Conservation (phyloP, 192 early-diverging fungal species). For the Phlyctochytrium bullatum region DNA sequence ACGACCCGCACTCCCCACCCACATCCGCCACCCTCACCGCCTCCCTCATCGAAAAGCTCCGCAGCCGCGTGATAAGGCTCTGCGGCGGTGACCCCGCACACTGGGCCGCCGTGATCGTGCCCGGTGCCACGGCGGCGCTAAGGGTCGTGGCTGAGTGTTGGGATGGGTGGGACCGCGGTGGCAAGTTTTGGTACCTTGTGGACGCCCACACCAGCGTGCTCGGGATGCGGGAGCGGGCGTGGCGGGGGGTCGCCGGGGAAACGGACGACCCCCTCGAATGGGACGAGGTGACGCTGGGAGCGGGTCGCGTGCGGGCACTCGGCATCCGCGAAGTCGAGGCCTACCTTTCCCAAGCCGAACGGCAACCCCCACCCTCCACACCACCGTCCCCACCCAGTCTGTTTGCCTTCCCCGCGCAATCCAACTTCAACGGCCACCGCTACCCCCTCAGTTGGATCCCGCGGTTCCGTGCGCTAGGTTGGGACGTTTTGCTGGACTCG, state of each 20-base stretch:
- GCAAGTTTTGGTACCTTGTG: constrained; percentile 57
- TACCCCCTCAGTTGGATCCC: constrained; percentile 64
- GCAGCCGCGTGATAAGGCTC: constrained; percentile 35
- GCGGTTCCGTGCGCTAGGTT: constrained; percentile 40
- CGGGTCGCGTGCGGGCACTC: constrained; percentile 9
- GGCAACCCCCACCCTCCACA: too few relatives aligned
- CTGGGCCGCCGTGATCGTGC: constrained; percentile 74
- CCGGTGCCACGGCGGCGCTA: constrained; percentile 74
- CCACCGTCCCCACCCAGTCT: constrained; percentile 39
- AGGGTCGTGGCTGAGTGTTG: constrained; percentile 71
- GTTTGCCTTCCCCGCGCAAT: constrained; percentile 80
- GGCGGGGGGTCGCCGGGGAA: too few relatives aligned
- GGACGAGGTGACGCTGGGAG: too few relatives aligned
- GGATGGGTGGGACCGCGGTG: constrained; percentile 48
- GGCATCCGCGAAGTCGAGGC: not conserved
- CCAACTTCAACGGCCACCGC: constrained; percentile 75
- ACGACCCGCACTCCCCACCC: not conserved
- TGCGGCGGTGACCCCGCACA: constrained; percentile 55
- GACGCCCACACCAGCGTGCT: constrained; percentile 75
- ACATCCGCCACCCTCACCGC: constrained; percentile 9
- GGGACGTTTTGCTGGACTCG: constrained; percentile 72
- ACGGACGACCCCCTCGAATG: too few relatives aligned
- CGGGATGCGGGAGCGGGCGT: constrained; percentile 53
- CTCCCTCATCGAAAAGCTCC: constrained; percentile 17
- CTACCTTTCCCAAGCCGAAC: too few relatives aligned